Evolutionary conservation across 1,284 basidiomycete genomes (phyloP).

Genomic region (Crucibulum cyathiforme): DNA sequence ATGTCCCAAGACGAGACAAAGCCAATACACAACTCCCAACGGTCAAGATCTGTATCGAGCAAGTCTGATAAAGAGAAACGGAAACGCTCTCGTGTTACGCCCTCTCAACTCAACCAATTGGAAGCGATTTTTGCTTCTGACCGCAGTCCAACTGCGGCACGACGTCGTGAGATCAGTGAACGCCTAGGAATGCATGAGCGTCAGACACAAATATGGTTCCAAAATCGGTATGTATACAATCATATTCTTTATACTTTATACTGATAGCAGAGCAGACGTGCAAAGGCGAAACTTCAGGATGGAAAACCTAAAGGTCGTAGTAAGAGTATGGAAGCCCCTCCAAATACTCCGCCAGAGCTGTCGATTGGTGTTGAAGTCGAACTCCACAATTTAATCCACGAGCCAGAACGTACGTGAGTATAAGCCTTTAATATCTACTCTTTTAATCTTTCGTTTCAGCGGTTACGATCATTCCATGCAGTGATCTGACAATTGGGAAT

Average conservation of each 20-base stretch:
- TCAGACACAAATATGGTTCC: slow-evolving; percentile 88
- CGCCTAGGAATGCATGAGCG: slow-evolving; percentile 82
- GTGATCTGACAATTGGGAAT: slow-evolving; percentile 72
- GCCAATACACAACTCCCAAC: slow-evolving; percentile 20
- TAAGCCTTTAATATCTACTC: slow-evolving; percentile 10
- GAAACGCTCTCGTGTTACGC: slow-evolving; percentile 78
- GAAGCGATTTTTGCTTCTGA: slow-evolving; percentile 73
- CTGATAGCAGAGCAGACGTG: slow-evolving; percentile 55
- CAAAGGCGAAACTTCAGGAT: slow-evolving; percentile 77
- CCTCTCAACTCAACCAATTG: slow-evolving; percentile 74
- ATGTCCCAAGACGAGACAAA: slow-evolving; percentile 1
- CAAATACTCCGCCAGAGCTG: slow-evolving; percentile 59
- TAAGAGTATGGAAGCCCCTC: slow-evolving; percentile 47
- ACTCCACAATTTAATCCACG: slow-evolving; percentile 69
- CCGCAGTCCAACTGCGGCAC: slow-evolving; percentile 71
- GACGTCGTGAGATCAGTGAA: slow-evolving; percentile 75
- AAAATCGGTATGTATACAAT: slow-evolving; percentile 65
- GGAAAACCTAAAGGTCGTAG: slow-evolving; percentile 54
- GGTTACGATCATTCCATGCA: slow-evolving; percentile 76
- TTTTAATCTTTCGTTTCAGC: slow-evolving; percentile 46
- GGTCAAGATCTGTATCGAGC: slow-evolving; percentile 26
- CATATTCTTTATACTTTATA: not conserved
- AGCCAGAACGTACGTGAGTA: slow-evolving; percentile 65
- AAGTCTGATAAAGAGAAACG: slow-evolving; percentile 63
- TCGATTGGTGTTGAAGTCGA: slow-evolving; percentile 61